Conservation (phyloP, 2,329 filamentous ascomycete species). For the Gnomoniopsis smithogilvyi region DNA sequence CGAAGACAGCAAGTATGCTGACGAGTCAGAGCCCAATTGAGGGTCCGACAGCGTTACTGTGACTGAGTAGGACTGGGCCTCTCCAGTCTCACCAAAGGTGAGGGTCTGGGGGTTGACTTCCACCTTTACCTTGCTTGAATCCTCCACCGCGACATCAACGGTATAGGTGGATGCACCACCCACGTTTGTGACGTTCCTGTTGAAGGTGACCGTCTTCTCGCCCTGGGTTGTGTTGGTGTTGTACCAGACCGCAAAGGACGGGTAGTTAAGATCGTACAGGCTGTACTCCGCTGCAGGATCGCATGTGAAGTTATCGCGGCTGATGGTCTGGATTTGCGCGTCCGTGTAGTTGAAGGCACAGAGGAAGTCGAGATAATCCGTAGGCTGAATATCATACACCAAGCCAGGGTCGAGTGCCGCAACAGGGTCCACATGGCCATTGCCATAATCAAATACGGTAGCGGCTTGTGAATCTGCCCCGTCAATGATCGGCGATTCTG, state of each 20-base stretch:
- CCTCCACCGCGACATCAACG: constrained; percentile 3
- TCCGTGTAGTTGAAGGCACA: constrained; percentile 1
- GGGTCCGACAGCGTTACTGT: neutral
- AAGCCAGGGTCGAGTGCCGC: constrained; percentile 14
- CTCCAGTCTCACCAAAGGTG: neutral
- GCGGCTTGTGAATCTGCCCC: neutral
- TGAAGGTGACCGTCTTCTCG: constrained; percentile 15
- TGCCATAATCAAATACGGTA: neutral
- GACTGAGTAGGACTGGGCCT: constrained; percentile 1
- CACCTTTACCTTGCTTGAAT: neutral
- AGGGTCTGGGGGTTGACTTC: neutral
- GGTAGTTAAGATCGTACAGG: constrained; percentile 18
- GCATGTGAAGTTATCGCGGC: constrained; percentile 12
- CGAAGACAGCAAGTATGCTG: neutral
- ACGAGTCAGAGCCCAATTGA: neutral
- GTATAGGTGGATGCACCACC: constrained; percentile 12
- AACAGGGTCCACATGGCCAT: neutral
- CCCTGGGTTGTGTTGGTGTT: neutral
- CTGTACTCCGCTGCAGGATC: constrained; percentile 2
- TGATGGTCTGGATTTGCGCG: constrained; percentile 2
- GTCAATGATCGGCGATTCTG: neutral
- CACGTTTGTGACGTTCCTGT: constrained; percentile 14
- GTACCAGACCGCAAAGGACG: constrained; percentile 13
- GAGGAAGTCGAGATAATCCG: constrained; percentile 16
- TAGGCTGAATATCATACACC: constrained; percentile 3